Evolutionary conservation across 805 yeast genomes (phyloP), one percentile per base, ranked within the genome.

Genomic region (Diddensiella santjacobensis): DNA sequence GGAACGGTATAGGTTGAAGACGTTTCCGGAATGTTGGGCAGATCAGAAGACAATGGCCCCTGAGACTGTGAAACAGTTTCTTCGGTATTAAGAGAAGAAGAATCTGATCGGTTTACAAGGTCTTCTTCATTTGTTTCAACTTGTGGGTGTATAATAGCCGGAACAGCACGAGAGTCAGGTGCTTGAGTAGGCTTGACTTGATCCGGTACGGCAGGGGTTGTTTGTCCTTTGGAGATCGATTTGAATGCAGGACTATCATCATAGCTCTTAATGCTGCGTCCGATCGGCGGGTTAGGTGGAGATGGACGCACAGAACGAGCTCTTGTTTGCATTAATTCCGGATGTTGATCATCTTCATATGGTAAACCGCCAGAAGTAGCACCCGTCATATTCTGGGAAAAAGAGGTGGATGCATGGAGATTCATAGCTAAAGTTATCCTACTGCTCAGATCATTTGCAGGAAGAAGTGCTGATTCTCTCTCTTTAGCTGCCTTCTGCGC

Each of bases 41-140:
- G n/a, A 23, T 40, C 43, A 4, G 43, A 40, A 26, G 22, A 40
- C 13, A 40, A 6, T 11, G n/a, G 33, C 38, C n/a, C n/a, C n/a
- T n/a, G n/a, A n/a, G n/a, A n/a, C n/a, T n/a, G n/a, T n/a, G n/a
- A n/a, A n/a, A n/a, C n/a, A n/a, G n/a, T n/a, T n/a, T n/a, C n/a
- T n/a, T n/a, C n/a, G n/a, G n/a, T n/a, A n/a, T n/a, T n/a, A n/a
- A n/a, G n/a, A n/a, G n/a, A n/a, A n/a, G n/a, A n/a, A n/a, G 13
- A 26, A 26, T 26, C 31, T 8, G 31, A 26, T 26, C 8, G 13
- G 11, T 26, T 8, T 26, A 8, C 31, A 26, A 26, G 11, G 8
- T 8, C 31, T 26, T 13, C 31, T 26, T 26, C 31, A 26, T 26
- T 26, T 8, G 31, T 13, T 8, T 26, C 13, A 13, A 8, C 31